Evolutionary conservation across 2,329 filamentous ascomycete genomes (phyloP).

Genomic region (Pyrenochaeta sp.): DNA sequence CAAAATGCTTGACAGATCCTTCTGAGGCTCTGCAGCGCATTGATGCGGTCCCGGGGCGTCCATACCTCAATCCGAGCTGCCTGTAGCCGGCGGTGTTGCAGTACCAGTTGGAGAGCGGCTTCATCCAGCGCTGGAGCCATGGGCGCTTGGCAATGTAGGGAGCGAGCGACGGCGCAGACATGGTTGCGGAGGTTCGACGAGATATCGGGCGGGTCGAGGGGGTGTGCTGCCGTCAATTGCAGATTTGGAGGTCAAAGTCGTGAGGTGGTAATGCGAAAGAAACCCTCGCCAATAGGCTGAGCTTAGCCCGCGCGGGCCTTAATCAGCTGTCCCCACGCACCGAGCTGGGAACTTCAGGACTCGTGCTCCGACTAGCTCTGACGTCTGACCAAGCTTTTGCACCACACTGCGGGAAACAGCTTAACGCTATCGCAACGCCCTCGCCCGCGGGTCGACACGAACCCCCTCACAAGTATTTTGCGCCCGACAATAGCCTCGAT

Average conservation of each 20-base stretch:
- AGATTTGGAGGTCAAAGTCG: constrained; percentile 27
- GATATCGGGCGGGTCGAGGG: constrained; percentile 27
- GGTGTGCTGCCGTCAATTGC: constrained; percentile 39
- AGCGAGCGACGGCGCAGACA: constrained; percentile 77
- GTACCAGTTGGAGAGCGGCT: constrained; percentile 89
- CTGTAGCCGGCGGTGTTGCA: constrained; percentile 88
- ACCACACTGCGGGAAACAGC: neutral
- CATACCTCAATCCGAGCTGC: constrained; percentile 88
- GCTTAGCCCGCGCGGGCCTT: constrained; percentile 16
- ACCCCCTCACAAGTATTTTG: neutral
- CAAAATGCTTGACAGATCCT: neutral
- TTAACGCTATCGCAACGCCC: constrained; percentile 3
- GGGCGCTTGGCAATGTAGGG: constrained; percentile 83
- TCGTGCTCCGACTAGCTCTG: constrained; percentile 22
- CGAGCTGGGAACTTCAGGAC: constrained; percentile 16
- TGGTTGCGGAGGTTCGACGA: constrained; percentile 52
- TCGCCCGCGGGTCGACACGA: neutral
- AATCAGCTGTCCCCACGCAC: constrained; percentile 20
- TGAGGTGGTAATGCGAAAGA: constrained; percentile 32
- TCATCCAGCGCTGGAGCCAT: constrained; percentile 81
- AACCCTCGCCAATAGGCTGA: constrained; percentile 26
- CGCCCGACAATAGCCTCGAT: constrained; percentile 12
- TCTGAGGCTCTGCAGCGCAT: neutral
- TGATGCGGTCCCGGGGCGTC: constrained; percentile 11
- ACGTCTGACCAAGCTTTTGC: constrained; percentile 23